These are phyloP conservation scores for Kodamaea derodonti DNA, from an alignment of 1,139 yeast species.

Conservation along the genomic window DNA sequence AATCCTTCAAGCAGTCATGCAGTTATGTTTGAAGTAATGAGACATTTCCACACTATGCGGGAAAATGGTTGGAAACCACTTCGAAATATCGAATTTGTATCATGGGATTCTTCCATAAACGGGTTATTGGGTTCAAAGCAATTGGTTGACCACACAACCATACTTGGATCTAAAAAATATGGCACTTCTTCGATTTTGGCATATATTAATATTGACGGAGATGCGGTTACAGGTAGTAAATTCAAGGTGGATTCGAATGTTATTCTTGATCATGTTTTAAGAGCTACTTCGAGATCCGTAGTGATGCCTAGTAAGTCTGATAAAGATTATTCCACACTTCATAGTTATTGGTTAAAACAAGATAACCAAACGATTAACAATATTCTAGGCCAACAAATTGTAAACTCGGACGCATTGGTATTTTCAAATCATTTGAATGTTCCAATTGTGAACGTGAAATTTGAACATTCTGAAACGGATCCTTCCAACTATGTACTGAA, in stretches of 20 bases:
- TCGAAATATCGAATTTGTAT: slow-evolving; percentile 38
- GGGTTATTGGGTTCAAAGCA: slow-evolving; percentile 33
- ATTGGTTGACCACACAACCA: slow-evolving; percentile 19
- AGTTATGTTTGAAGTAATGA: slow-evolving; percentile 37
- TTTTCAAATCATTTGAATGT: slow-evolving; percentile 32
- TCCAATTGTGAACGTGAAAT: slow-evolving; percentile 35
- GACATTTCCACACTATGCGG: slow-evolving; percentile 31
- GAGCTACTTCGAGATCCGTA: slow-evolving; percentile 28
- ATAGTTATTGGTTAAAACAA: slow-evolving; percentile 37
- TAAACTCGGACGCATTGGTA: slow-evolving; percentile 26
- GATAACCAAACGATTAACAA: slow-evolving; percentile 31
- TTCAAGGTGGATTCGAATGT: slow-evolving; percentile 39
- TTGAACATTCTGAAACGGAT: slow-evolving; percentile 14
- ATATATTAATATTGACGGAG: slow-evolving; percentile 40
- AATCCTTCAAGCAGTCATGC: slow-evolving; percentile 43
- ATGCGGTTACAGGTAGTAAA: slow-evolving; percentile 36
- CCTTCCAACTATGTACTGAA: slow-evolving; percentile 29
- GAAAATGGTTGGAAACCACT: slow-evolving; percentile 44
- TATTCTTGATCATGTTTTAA: slow-evolving; percentile 30
- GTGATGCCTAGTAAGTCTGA: slow-evolving; percentile 27
- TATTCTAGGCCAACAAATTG: slow-evolving; percentile 24
- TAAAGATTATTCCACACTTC: slow-evolving; percentile 28
- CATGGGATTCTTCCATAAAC: slow-evolving; percentile 41
- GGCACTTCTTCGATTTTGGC: slow-evolving; percentile 21
- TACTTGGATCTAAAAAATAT: slow-evolving; percentile 9